A percentile compares a stretch with the other conserved stretches of the same genome.
These are phyloP conservation scores for Lachancea kluyveri DNA, from an alignment of 805 yeast genomes.

Conservation along the genomic window DNA sequence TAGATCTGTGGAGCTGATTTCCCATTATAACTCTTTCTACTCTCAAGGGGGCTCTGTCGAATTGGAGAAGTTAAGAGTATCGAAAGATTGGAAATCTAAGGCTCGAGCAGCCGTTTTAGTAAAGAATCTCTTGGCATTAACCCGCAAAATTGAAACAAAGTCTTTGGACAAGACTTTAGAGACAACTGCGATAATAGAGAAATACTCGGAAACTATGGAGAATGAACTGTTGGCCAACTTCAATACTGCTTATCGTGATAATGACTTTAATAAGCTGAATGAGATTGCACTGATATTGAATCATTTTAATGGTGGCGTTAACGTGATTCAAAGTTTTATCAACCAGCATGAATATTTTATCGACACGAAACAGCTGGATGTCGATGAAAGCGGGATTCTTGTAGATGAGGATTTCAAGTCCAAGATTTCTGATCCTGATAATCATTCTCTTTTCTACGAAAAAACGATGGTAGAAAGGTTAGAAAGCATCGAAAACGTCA, in stretches of 20 bases:
- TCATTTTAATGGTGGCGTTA: slow-evolving; percentile 78
- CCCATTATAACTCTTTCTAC: slow-evolving; percentile 72
- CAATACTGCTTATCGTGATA: slow-evolving; percentile 63
- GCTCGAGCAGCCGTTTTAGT: slow-evolving; percentile 58
- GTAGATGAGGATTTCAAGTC: slow-evolving; percentile 52
- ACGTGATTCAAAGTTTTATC: slow-evolving; percentile 76
- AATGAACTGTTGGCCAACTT: slow-evolving; percentile 61
- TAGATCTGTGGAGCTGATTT: slow-evolving; percentile 64
- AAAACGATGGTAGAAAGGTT: slow-evolving; percentile 46
- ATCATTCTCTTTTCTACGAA: slow-evolving; percentile 43
- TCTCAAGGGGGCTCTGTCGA: slow-evolving; percentile 42
- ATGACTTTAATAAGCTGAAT: slow-evolving; percentile 64
- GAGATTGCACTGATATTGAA: slow-evolving; percentile 68
- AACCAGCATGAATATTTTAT: slow-evolving; percentile 69
- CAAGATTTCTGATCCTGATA: slow-evolving; percentile 52
- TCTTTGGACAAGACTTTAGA: slow-evolving; percentile 39
- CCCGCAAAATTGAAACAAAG: slow-evolving; percentile 56
- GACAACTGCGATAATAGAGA: slow-evolving; percentile 44
- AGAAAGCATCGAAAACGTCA: slow-evolving; percentile 49
- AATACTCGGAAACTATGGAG: slow-evolving; percentile 75
- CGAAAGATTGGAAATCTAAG: slow-evolving; percentile 48
- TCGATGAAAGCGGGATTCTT: slow-evolving; percentile 25
- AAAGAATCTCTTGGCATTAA: slow-evolving; percentile 55
- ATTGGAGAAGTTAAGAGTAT: slow-evolving; percentile 48
- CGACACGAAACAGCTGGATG: slow-evolving; percentile 27